phyloP scores from a whole-genome alignment of 441 rosid species.

The Biscutella auriculata region DNA sequence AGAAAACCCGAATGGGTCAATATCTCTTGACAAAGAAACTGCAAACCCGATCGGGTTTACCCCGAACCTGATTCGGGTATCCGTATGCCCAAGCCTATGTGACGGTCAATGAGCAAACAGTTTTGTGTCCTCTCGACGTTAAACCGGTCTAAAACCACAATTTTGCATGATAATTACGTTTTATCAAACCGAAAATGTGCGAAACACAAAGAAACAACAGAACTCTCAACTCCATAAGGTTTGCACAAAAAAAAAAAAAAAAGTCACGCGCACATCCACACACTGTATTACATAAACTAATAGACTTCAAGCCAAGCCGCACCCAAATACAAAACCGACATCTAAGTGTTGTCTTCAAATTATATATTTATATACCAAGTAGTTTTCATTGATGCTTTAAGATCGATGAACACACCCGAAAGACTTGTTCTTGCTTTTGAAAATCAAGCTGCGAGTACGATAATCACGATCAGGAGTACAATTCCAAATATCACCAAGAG shows the following conservation, averaged over 20 bases:
- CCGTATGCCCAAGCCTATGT: no score
- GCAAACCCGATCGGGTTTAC: no score
- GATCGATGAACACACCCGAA: conserved; percentile 23
- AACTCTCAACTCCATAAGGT: conserved; percentile 9
- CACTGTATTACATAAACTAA: conserved; percentile 5
- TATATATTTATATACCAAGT: conserved; percentile 15
- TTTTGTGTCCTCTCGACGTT: background rate
- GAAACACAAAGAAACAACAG: conserved; percentile 6
- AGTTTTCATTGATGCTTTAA: conserved; percentile 50
- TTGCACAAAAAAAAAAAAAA: conserved; percentile 13
- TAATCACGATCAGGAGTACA: conserved; percentile 74
- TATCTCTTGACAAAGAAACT: no score
- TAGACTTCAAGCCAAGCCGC: conserved; percentile 1
- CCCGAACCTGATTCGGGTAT: no score
- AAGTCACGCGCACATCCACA: background rate
- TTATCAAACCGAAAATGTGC: background rate
- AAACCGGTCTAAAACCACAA: background rate
- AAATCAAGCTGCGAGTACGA: conserved; percentile 64
- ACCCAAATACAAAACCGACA: conserved; percentile 6
- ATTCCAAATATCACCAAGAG: conserved; percentile 92
- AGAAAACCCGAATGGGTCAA: no score
- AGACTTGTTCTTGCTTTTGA: conserved; percentile 44
- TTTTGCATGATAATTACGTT: background rate
- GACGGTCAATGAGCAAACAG: background rate
- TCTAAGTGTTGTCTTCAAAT: conserved; percentile 10